A percentile compares a stretch with the other conserved stretches of the same genome.
Evolutionary conservation across 1,284 basidiomycete genomes (phyloP).

Genomic region (Pascua sp.): DNA sequence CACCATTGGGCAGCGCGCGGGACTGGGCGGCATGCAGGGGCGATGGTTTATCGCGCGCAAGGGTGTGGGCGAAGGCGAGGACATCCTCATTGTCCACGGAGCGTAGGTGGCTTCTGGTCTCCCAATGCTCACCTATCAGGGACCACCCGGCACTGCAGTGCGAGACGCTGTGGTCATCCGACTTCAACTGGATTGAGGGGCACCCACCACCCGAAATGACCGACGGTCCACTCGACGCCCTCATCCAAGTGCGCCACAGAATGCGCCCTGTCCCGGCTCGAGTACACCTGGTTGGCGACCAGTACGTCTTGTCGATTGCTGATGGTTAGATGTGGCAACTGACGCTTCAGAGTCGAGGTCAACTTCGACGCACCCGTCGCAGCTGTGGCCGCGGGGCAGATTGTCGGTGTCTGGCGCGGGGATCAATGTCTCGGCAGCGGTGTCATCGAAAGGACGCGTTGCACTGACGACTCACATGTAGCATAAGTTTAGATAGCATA

Average conservation of each 20-base stretch:
- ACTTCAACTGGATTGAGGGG: slow-evolving; percentile 70
- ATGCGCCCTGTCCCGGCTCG: slow-evolving; percentile 55
- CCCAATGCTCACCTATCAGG: slow-evolving; percentile 40
- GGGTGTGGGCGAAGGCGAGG: slow-evolving; percentile 57
- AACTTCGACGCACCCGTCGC: slow-evolving; percentile 60
- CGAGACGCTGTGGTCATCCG: slow-evolving; percentile 51
- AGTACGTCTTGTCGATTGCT: neutral
- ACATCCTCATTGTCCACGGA: slow-evolving; percentile 71
- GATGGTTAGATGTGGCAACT: slow-evolving; percentile 41
- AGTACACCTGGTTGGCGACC: slow-evolving; percentile 25
- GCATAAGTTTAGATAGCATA: neutral
- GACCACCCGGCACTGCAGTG: slow-evolving; percentile 65
- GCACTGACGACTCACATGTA: neutral
- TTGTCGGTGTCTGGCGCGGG: slow-evolving; percentile 67
- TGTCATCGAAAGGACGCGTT: slow-evolving; percentile 53
- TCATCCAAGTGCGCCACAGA: slow-evolving; percentile 68
- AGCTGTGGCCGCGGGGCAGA: slow-evolving; percentile 75
- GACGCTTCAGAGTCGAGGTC: slow-evolving; percentile 21
- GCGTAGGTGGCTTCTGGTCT: slow-evolving; percentile 54
- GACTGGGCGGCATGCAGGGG: slow-evolving; percentile 61
- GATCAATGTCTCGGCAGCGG: slow-evolving; percentile 84
- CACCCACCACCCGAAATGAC: slow-evolving; percentile 56
- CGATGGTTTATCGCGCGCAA: slow-evolving; percentile 77
- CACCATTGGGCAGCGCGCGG: slow-evolving; percentile 78
- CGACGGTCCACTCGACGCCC: slow-evolving; percentile 49